Evolutionary conservation across 257 asterid genomes (phyloP), one percentile per base, ranked within the genome.

Genomic region (Ilex asprella): DNA sequence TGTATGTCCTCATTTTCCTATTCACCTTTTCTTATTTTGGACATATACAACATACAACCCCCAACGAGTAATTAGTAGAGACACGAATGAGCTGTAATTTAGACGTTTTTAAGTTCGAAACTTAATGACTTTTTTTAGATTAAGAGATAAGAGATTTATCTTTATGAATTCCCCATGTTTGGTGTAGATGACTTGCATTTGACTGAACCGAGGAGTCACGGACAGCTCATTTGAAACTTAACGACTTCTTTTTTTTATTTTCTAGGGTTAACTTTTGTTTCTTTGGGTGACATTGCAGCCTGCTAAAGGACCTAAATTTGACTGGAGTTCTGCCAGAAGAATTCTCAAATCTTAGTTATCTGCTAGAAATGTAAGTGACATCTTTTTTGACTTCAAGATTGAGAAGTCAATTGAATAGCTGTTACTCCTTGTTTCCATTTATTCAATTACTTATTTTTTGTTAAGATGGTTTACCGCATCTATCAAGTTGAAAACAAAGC

Each of bases 361-460:
- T 89, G 65, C 66, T 7, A 57, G 79, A 74, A 58, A 15, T 92
- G 99, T 92, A 80, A 84, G 95, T 61, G 39, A 50, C 47, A 47
- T n/a, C 31, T 39, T 55, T 15, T 49, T 2, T 49, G 10, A 11
- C 12, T 55, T 21, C 27, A 50, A 15, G 41, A 30, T 30, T 30
- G 11, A 10, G 7, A 2, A n/a, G 60, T 59, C 62, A 2, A 30
- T 50, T 58, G 47, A 12, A 16, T 32, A 31, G 31, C 58, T 52
- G 54, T 55, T 11, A 11, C 29, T 16, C 47, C 54, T 31, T 29
- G 6, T 31, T 56, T 58, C 41, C n/a, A 30, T 31, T 21, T 6
- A 15, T 12, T 27, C 51, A 2, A 31, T 6, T 58, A 35, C 41
- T 41, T 13, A 21, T 15, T 55, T 62, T 8, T 39, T 29, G 43